Evolutionary conservation across 306 rosid species (phyloP).

Genomic region (Rubus idaeus): DNA sequence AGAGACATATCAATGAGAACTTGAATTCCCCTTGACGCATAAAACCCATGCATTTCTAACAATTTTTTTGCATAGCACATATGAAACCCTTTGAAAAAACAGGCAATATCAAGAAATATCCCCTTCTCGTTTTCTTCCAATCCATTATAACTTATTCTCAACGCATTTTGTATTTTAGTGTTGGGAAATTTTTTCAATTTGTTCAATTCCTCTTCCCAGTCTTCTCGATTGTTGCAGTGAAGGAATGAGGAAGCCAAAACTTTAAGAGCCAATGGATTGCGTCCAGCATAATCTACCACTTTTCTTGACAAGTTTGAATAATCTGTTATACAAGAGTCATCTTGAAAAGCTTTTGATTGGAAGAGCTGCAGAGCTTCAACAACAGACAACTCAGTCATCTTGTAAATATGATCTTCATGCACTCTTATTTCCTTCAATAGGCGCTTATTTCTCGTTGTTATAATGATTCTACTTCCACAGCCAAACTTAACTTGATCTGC

Average conservation of each 20-base stretch:
- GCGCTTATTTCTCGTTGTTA: too few relatives aligned
- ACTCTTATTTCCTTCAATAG: not conserved
- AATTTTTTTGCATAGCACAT: constrained; percentile 14
- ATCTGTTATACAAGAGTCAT: not conserved
- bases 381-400: not conserved
- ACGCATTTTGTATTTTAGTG: not conserved
- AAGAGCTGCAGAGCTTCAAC: constrained; percentile 12
- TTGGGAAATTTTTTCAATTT: constrained; percentile 2
- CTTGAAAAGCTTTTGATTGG: constrained; percentile 4
- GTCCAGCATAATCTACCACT: not conserved
- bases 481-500: too few relatives aligned
- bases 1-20: constrained; percentile 41
- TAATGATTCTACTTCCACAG: not conserved
- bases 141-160: constrained; percentile 18
- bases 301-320: not conserved
- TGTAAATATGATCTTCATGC: not conserved
- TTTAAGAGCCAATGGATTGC: constrained; percentile 16
- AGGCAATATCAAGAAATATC: constrained; percentile 28
- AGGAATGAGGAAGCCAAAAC: constrained; percentile 6
- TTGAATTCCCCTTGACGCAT: constrained; percentile 27
- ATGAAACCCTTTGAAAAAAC: constrained; percentile 43
- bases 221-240: not conserved
- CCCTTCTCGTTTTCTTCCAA: constrained; percentile 19
- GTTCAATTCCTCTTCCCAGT: constrained; percentile 9
- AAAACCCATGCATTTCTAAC: constrained; percentile 19